Conservation (phyloP, 768 basidiomycete genomes). For the Trichaptum fuscoviolaceum region DNA sequence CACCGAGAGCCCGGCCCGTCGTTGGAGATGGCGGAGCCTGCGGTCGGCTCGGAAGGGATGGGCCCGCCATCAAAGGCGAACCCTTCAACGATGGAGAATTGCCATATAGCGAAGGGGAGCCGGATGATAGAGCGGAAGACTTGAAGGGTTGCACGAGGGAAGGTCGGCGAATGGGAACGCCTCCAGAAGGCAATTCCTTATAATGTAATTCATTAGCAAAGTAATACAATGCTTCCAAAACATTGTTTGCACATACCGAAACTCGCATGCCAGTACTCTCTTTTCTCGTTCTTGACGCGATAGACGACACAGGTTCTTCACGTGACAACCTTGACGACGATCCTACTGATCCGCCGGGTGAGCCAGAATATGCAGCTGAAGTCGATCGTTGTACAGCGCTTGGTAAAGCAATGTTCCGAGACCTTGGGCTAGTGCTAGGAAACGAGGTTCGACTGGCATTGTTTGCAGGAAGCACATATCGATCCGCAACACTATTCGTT, state of each 20-base stretch:
- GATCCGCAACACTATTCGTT: constrained; percentile 29
- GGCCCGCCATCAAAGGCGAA: constrained; percentile 30
- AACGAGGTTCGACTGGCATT: constrained; percentile 32
- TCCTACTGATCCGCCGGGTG: constrained; percentile 18
- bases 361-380: constrained; percentile 24
- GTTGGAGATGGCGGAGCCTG: constrained; percentile 31
- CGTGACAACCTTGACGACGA: constrained; percentile 38
- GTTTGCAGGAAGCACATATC: constrained; percentile 32
- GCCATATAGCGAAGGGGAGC: constrained; percentile 44
- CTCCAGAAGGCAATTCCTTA: not conserved
- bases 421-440: constrained; percentile 30
- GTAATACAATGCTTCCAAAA: not conserved
- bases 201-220: not conserved
- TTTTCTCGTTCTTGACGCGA: constrained; percentile 41
- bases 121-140: constrained; percentile 43
- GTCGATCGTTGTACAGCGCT: constrained; percentile 25
- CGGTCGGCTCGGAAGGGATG: constrained; percentile 31
- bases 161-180: constrained; percentile 39
- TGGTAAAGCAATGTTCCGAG: constrained; percentile 29
- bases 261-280: constrained; percentile 38
- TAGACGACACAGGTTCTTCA: constrained; percentile 30
- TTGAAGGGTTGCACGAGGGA: constrained; percentile 46
- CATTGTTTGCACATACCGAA: not conserved
- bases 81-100: constrained; percentile 42
- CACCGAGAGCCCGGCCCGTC: constrained; percentile 32